Base-by-base conservation (phyloP, 2,329 filamentous ascomycete species). In the Fusarium burgessii region DNA sequence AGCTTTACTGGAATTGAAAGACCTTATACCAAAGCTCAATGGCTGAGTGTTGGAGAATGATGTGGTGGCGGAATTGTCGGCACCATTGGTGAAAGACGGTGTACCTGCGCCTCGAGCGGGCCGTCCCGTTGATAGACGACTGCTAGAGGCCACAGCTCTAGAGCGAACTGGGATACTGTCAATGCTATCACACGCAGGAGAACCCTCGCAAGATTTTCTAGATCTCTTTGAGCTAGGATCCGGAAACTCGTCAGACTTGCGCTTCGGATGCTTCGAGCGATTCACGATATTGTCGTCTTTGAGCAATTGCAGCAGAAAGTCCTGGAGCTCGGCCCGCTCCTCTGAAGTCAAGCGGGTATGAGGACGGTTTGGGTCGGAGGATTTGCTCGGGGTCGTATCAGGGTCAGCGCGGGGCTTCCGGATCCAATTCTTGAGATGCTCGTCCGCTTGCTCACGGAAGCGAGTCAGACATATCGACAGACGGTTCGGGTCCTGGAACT, bases 1-100 rank as follows among this genome's bases (percentile, higher is more conserved):
- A 4, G 68, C 64, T 38, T 66, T 78, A 57, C 79, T 82, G 6
- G 78, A 79, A 36, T 75, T 79, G 17, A 70, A 72, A 10, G 81
- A 81, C 4, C 58, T 57, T 14, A 20, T 36, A 14, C 18, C 59
- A 25, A 73, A 75, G 4, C 74, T 76, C 9, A 58, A 45, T 3
- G 62, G 43, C 6, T 66, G 58, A 3, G 71, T 68, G 32, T 54
- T 71, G 12, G 40, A 55, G 42, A 74, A 66, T 7, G 66, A 49
- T 5, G 45, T 58, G 50, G 46, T 66, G 55, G 45, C 40, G 15
- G 46, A 46, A 36, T 33, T 50, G 32, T 50, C 9, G 27, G 45
- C 52, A 51, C 51, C 58, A 71, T 68, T 68, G 46, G 62, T 43
- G 66, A 62, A 58, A 25, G 54, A 33, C n/a, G 58, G 14, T 35